Evolutionary conservation across 352 stramenopile species (phyloP), one percentile per base, ranked within the genome.

Genomic region (Hyaloperonospora arabidopsidis): DNA sequence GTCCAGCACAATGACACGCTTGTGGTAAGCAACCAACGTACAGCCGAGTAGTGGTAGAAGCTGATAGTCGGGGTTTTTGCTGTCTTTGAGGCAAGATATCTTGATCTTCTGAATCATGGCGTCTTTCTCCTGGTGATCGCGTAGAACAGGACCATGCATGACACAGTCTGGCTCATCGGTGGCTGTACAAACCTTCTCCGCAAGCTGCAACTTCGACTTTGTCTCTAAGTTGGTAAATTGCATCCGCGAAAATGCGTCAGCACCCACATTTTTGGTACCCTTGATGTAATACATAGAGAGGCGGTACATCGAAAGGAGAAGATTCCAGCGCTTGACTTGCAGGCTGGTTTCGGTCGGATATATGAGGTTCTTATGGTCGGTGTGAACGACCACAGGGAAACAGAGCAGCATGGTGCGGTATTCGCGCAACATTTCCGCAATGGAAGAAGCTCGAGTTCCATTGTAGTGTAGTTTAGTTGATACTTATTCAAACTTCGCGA

Each of bases 41-140:
- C n/a, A 39, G 19, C 50, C 50, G 0, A 56, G 28, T 2, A 57
- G 50, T 8, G 50, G 0, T 29, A 57, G 12, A n/a, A 49, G 40
- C 50, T 56, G 21, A 21, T 56, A 56, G 50, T 57, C 50, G 6
- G 50, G 50, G 11, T 57, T 57, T 23, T 57, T 57, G n/a, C n/a
- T 34, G 25, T 39, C 50, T 1, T 28, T 29, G 17, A 57, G 50
- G 39, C 50, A 57, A 0, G 21, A 17, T 19, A 32, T 32, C n/a
- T 47, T 48, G 35, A 47, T 48, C 17, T 11, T 46, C 34, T 52
- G 14, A 12, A 59, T 52, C 21, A 41, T 22, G 13, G 18, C 6
- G 12, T 52, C 44, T 5, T 17, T 12, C 21, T 46, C 35, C 46
- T 59, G 52, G 21, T 52, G 34, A 15, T 48, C 18, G 17, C 38